Base-by-base conservation (phyloP, 2,329 filamentous ascomycete species). In the Colletotrichum siamense region DNA sequence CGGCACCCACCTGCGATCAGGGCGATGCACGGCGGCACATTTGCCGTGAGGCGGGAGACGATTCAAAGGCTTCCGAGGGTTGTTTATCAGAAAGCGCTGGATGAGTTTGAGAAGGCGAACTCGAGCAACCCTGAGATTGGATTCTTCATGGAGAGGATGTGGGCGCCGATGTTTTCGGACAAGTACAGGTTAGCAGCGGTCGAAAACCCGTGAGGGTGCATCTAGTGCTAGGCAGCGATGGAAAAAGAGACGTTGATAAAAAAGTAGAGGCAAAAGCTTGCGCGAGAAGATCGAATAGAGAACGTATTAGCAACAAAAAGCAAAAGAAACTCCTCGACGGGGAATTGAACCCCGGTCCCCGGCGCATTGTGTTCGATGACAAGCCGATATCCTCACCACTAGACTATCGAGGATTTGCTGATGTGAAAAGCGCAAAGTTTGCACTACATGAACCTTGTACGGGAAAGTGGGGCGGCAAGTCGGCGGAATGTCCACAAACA, bases 121-220 rank as follows among this genome's bases (percentile, higher is more conserved):
- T 69, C 74, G 36, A 67, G 24, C 1, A 78, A 79, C 16, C 77
- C 77, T 10, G 77, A 77, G 67, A 69, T 78, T 7, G 77, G 77
- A 1, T 79, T 78, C 34, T 78, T 74, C 61, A 73, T 72, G 73
- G 77, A 78, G 68, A 70, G 77, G 12, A 78, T 78, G 77, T 79
- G 77, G 76, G 66, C 77, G 64, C 77, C 77, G 22, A 77, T 79
- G 32, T 77, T 79, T 65, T 70, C 64, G 13, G 68, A 59, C 15
- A 71, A 59, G 34, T 77, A 78, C 49, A 49, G 77, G 13, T 28
- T 77, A 15, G 52, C 16, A 3, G 36, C 32, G 3, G 34, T 77
- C 5, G 32, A 76, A 32, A 62, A 59, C 22, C 62, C 72, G 13
- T 76, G 24, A 64, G 6, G 44, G 44, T 52, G 34, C 44, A 13